These are phyloP conservation scores for Canavalia ensiformis DNA, from an alignment of 306 rosid genomes.

Conservation along the genomic window DNA sequence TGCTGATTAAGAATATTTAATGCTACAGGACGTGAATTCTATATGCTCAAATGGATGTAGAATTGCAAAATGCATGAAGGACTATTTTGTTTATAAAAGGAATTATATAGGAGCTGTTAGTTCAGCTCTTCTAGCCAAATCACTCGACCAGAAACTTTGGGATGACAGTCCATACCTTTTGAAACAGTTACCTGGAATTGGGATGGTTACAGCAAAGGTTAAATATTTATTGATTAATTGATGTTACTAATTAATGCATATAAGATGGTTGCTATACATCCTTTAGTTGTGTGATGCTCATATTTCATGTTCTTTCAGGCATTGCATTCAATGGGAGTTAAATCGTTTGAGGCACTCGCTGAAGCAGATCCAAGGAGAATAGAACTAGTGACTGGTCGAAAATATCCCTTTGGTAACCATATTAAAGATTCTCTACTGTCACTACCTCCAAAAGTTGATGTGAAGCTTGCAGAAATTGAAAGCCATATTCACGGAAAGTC, in stretches of 20 bases:
- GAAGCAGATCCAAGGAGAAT: slow-evolving; percentile 95
- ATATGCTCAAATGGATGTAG: slow-evolving; percentile 94
- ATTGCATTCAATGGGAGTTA: slow-evolving; percentile 80
- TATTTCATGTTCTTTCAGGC: slow-evolving; percentile 66
- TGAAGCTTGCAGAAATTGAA: slow-evolving; percentile 72
- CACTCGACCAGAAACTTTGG: slow-evolving; percentile 93
- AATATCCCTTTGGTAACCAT: slow-evolving; percentile 94
- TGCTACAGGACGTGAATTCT: slow-evolving; percentile 84
- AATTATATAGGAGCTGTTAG: slow-evolving; percentile 82
- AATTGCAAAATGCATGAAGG: slow-evolving; percentile 97
- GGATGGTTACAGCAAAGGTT: slow-evolving; percentile 98
- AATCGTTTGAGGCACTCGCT: slow-evolving; percentile 81
- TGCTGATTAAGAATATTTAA: slow-evolving; percentile 37
- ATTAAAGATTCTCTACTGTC: slow-evolving; percentile 89
- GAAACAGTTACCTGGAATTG: slow-evolving; percentile 98
- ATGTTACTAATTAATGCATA: slow-evolving; percentile 31
- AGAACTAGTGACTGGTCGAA: slow-evolving; percentile 94
- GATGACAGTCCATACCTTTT: slow-evolving; percentile 90
- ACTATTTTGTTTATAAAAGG: slow-evolving; percentile 79
- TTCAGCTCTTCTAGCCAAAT: slow-evolving; percentile 85
- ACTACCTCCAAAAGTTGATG: slow-evolving; percentile 84
- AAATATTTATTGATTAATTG: slow-evolving; percentile 32
- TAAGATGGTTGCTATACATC: slow-evolving; percentile 3
- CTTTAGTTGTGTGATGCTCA: slow-evolving; percentile 35
- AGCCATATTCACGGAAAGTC: slow-evolving; percentile 66